Evolutionary conservation across 2,329 filamentous ascomycete species (phyloP), one percentile per base, ranked within the genome.

Genomic region (Cryphonectria naterciae): DNA sequence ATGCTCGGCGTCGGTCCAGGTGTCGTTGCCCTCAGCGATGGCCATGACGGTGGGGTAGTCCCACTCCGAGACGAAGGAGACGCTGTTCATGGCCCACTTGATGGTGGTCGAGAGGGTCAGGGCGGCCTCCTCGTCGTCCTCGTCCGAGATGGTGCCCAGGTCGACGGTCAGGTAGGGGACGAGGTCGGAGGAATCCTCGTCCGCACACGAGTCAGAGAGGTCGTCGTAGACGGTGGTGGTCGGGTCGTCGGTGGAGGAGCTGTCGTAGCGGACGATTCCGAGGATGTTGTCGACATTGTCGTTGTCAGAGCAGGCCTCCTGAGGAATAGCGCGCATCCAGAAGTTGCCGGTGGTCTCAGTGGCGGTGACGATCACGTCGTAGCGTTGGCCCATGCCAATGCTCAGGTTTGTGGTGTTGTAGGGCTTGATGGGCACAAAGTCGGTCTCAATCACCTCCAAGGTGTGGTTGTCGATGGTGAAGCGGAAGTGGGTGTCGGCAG

Each of bases 121-220:
- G 10, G 25, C 25, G 35, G 54, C 70, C n/a, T 43, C 35, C 43
- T 73, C 64, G n/a, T 69, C 65, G 19, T 73, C 70, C 28, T 41
- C 39, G 1, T 25, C 19, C 4, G n/a, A 11, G 8, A 54, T 22
- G 28, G 22, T 56, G 28, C 67, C 61, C 19, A 69, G 58, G 39
- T 68, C 68, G 17, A 70, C 35, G 11, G 65, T 37, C 22, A 71
- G 41, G 65, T 73, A 73, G 6, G 70, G 70, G 10, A 70, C 68
- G 2, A 72, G 64, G 58, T 67, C 28, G 37, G 67, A 43, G 8
- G 63, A 13, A 2, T 61, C 63, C 46, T 72, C 70, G 19, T 72
- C 70, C 7, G 19, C 62, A 35, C 70, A 72, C n/a, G 62, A 70
- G 39, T 72, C 68, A 10, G 46, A 19, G 17, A 46, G 35, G 32